These are phyloP conservation scores for Clavispora phyllophila DNA, from an alignment of 805 yeast genomes.

Conservation along the genomic window DNA sequence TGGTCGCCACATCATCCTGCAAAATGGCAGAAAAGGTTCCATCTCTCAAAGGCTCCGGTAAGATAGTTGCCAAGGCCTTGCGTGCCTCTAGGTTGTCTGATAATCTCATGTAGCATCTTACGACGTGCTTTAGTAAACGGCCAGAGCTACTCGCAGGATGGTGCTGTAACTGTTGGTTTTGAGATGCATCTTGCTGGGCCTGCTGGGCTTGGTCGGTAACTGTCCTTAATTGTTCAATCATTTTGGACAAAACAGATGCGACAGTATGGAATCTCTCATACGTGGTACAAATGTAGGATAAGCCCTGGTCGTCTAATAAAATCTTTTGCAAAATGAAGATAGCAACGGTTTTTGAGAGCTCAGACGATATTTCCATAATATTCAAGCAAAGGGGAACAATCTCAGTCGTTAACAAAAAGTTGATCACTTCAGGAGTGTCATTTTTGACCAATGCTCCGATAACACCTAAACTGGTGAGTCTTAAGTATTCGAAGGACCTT, in stretches of 20 bases:
- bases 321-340: constrained; percentile 93
- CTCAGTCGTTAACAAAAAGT: constrained; percentile 88
- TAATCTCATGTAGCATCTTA: constrained; percentile 85
- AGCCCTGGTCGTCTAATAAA: constrained; percentile 84
- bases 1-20: constrained; percentile 84
- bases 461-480: constrained; percentile 91
- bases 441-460: constrained; percentile 95
- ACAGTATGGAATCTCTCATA: constrained; percentile 94
- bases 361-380: constrained; percentile 94
- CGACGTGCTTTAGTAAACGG: constrained; percentile 85
- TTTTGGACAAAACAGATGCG: constrained; percentile 75
- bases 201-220: constrained; percentile 33
- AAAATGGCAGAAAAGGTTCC: constrained; percentile 76
- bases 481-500: constrained; percentile 87
- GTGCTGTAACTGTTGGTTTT: neutral
- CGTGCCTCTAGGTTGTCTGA: constrained; percentile 90
- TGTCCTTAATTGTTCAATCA: constrained; percentile 73
- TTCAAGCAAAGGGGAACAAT: constrained; percentile 91
- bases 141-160: constrained; percentile 51
- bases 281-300: constrained; percentile 89
- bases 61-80: constrained; percentile 71
- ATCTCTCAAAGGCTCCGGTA: constrained; percentile 85
- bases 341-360: constrained; percentile 92
- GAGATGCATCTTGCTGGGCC: neutral
- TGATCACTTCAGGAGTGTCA: constrained; percentile 92